These are phyloP conservation scores for Trichoderma sp. DNA, from an alignment of 2,329 filamentous ascomycete species.

Conservation along the genomic window DNA sequence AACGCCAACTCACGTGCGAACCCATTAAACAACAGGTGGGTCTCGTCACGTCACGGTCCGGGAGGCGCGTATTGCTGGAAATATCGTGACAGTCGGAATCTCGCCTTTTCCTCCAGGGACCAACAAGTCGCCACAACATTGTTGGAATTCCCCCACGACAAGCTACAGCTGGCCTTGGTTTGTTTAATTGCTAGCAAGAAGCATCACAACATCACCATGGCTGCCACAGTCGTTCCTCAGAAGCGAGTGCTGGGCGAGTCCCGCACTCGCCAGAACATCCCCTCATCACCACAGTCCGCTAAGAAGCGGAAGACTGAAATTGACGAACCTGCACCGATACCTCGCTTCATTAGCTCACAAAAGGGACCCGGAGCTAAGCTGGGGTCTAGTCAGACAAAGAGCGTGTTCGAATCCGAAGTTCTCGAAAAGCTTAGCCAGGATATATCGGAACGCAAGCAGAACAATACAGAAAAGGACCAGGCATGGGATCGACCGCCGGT, in stretches of 20 bases:
- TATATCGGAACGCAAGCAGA: slow-evolving; percentile 80
- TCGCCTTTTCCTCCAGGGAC: background rate
- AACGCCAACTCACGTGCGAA: slow-evolving; percentile 36
- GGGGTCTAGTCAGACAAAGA: slow-evolving; percentile 79
- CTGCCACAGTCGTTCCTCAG: slow-evolving; percentile 59
- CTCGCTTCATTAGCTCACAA: slow-evolving; percentile 64
- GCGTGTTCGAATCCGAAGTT: slow-evolving; percentile 89
- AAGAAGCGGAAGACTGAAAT: slow-evolving; percentile 86
- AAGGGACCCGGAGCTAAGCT: slow-evolving; percentile 60
- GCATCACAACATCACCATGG: slow-evolving; percentile 40
- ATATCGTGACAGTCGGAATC: slow-evolving; percentile 12
- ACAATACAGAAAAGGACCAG: slow-evolving; percentile 90
- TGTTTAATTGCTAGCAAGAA: background rate
- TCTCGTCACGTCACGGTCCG: slow-evolving; percentile 40
- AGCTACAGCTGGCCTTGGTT: background rate
- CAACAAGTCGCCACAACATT: background rate
- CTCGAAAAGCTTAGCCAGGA: slow-evolving; percentile 96
- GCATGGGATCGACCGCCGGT: slow-evolving; percentile 73
- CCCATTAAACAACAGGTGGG: slow-evolving; percentile 32
- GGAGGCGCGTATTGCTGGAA: slow-evolving; percentile 34
- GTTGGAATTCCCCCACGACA: background rate
- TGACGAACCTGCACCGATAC: slow-evolving; percentile 54
- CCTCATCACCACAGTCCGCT: slow-evolving; percentile 56
- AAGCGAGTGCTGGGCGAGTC: slow-evolving; percentile 74
- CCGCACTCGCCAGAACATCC: slow-evolving; percentile 63